Base-by-base conservation (phyloP, 306 rosid species). In the Medicago lupulina region DNA sequence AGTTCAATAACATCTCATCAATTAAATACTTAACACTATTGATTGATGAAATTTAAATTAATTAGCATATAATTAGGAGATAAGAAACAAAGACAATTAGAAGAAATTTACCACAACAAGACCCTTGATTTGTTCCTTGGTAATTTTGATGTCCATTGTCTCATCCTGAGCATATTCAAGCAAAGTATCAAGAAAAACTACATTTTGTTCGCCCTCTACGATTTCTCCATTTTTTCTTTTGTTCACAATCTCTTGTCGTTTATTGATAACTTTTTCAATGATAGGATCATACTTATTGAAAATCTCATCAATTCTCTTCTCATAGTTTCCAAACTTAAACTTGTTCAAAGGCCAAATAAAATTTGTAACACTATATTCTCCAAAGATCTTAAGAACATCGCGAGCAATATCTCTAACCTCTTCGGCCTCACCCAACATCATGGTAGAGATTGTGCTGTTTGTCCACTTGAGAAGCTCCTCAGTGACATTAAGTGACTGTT, bases 341-440 rank as follows among this genome's bases (percentile, higher is more conserved):
- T 78, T 71, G 46, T 67, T 82, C 34, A 80, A 58, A 0, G 87
- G 71, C 87, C 87, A 80, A 9, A 85, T 65, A 17, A 74, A 85
- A 59, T 87, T 74, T 0, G 79, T 53, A 2, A 80, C 69, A 60
- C 83, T 87, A 12, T 80, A 83, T 64, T 82, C 85, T 0, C 88
- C 82, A 1, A 85, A 82, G 25, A 87, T 82, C 71, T 78, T 65
- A 0, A 81, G 46, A 25, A 73, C 79, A 21, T 85, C 82, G 2
- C 88, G 78, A 8, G 77, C 82, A 0, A 82, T 81, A 5, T 46
- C 18, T 64, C 55, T 62, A 4, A 79, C 68, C 70, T 87, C 84
- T 28, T 75, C 86, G 0, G 76, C 73, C 11, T 61, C 80, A 18
- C 92, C 87, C 40, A 85, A 14, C 80, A 88, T 83, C 89, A 88